Evolutionary conservation across 2,329 filamentous ascomycete genomes (phyloP).

Genomic region (Emericellopsis cladophorae): DNA sequence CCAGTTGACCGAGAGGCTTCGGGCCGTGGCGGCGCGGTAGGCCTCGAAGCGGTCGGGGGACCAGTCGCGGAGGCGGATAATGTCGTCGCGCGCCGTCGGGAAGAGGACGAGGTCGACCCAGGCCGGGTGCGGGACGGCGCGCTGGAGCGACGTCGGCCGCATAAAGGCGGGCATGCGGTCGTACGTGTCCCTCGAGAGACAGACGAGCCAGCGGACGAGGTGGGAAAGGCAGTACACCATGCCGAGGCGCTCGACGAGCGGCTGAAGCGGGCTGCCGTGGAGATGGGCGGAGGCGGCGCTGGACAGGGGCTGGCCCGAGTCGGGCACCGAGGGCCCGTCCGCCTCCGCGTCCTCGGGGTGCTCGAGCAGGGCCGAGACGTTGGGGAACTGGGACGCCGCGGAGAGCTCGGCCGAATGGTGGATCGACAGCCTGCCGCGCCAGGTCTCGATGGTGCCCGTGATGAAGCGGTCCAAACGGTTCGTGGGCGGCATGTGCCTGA

Average conservation of each 20-base stretch:
- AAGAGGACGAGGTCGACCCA: not conserved
- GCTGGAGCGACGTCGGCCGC: not conserved
- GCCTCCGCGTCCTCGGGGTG: too few species aligned
- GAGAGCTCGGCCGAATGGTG: not conserved
- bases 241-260: not conserved
- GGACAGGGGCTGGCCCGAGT: not conserved
- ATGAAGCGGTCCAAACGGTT: not conserved
- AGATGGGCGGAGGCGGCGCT: not conserved
- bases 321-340: not conserved
- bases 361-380: not conserved
- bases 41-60: not conserved
- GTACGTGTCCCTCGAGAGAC: not conserved
- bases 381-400: not conserved
- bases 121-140: not conserved
- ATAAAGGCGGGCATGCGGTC: not conserved
- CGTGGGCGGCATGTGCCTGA: not conserved
- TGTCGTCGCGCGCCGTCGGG: not conserved
- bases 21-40: not conserved
- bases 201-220: not conserved
- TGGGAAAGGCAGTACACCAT: not conserved
- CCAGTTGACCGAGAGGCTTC: not conserved
- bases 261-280: not conserved
- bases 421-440: not conserved
- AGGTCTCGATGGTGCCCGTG: not conserved
- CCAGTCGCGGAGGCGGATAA: not conserved